Conservation (phyloP, 108 stramenopile genomes). For the Schizochytrium sp. region DNA sequence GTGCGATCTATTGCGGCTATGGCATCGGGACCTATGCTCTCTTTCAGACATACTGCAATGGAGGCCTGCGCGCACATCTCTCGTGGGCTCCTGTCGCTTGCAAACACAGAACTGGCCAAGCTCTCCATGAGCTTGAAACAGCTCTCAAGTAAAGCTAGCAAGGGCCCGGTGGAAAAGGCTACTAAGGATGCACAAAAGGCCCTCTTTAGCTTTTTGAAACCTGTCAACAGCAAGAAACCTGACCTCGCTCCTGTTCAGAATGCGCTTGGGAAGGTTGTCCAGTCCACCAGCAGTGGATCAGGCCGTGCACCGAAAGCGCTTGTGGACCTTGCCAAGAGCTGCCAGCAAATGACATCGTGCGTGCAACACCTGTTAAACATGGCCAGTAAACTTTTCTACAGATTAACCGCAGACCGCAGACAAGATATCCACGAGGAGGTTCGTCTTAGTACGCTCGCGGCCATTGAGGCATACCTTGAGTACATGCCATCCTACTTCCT, state of each 20-base stretch:
- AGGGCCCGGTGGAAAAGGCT: background rate
- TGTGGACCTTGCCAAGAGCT: background rate
- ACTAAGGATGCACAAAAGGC: background rate
- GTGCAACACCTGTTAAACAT: background rate
- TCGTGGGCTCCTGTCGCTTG: background rate
- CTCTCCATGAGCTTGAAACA: background rate
- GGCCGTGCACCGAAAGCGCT: background rate
- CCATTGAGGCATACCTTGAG: background rate
- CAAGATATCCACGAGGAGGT: conserved; percentile 31
- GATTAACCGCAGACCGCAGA: background rate
- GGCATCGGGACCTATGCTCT: background rate
- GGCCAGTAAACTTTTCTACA: background rate
- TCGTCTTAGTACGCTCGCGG: background rate
- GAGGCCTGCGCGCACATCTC: background rate
- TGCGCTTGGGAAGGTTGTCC: no score
- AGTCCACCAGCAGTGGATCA: background rate
- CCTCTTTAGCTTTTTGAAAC: background rate
- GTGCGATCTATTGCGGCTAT: background rate
- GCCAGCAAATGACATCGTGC: background rate
- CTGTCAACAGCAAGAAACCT: background rate
- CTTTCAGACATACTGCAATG: background rate
- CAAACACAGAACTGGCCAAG: background rate
- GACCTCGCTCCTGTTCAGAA: no score
- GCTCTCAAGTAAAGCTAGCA: background rate
- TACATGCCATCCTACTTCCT: background rate